These are phyloP conservation scores for Neofusicoccum umdonicola DNA, from an alignment of 2,329 filamentous ascomycete species.

Conservation along the genomic window DNA sequence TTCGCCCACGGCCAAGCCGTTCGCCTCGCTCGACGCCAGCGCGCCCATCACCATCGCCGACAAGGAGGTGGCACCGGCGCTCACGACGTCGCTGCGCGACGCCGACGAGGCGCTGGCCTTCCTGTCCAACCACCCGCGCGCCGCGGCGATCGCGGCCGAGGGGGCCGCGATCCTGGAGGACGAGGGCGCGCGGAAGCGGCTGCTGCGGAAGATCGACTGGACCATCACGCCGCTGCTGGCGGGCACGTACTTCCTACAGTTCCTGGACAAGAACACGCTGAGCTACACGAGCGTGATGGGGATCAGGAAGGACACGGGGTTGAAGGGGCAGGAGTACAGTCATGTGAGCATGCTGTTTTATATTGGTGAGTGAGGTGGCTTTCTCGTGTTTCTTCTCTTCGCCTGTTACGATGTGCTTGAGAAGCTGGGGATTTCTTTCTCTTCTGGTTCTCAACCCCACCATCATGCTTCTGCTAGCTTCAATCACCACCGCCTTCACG, in stretches of 20 bases:
- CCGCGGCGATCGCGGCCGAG: constrained; percentile 29
- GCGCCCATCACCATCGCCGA: background rate
- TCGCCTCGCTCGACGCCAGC: background rate
- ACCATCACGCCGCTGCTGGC: constrained; percentile 39
- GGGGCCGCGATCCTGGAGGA: constrained; percentile 28
- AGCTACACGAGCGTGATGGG: constrained; percentile 64
- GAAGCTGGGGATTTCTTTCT: too few relatives aligned
- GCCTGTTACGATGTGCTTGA: background rate
- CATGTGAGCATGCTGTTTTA: constrained; percentile 22
- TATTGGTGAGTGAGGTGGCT: constrained; percentile 14
- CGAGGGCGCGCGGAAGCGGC: constrained; percentile 14
- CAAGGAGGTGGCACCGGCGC: background rate
- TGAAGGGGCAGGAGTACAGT: constrained; percentile 26
- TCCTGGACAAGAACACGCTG: constrained; percentile 61
- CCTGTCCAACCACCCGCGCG: constrained; percentile 29
- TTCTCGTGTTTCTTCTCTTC: background rate
- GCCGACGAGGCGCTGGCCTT: constrained; percentile 40
- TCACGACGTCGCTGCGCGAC: constrained; percentile 19
- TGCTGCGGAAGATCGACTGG: constrained; percentile 18
- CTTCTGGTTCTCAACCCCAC: too few relatives aligned
- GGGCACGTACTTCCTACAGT: constrained; percentile 62
- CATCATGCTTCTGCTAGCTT: background rate
- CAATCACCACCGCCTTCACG: too few relatives aligned
- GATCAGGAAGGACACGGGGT: constrained; percentile 52
- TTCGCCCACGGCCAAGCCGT: background rate